These are phyloP conservation scores for Metarhizium sp. DNA, from an alignment of 2,329 filamentous ascomycete species.

Conservation along the genomic window DNA sequence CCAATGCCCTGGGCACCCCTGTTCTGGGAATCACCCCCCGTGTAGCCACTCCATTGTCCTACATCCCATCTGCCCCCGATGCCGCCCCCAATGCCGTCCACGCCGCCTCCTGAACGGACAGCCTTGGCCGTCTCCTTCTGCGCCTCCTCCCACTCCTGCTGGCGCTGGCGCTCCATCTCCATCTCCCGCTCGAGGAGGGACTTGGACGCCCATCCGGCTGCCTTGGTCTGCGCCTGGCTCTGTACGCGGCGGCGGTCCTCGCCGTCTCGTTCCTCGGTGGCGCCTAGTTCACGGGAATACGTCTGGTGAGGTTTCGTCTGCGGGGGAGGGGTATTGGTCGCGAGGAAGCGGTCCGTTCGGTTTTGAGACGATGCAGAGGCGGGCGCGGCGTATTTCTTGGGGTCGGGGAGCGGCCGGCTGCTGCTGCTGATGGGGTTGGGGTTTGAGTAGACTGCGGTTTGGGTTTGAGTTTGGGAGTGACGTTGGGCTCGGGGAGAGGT, in stretches of 20 bases:
- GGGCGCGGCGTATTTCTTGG: conserved; percentile 23
- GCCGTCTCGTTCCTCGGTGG: conserved; percentile 50
- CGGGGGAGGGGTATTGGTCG: conserved; percentile 42
- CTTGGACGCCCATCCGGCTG: conserved; percentile 55
- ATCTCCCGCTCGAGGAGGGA: conserved; percentile 71
- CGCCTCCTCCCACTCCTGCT: conserved; percentile 70
- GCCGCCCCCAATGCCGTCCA: conserved; percentile 58
- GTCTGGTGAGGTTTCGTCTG: conserved; percentile 31
- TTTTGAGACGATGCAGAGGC: conserved; percentile 19
- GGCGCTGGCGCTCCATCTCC: conserved; percentile 68
- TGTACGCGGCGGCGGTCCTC: conserved; percentile 52
- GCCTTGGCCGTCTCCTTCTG: conserved; percentile 56
- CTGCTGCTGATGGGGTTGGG: conserved; percentile 21
- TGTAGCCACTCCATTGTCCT: conserved; percentile 65
- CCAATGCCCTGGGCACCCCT: conserved; percentile 56
- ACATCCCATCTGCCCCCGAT: conserved; percentile 65
- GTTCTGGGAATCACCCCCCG: conserved; percentile 68
- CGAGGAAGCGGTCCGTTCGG: conserved; percentile 50
- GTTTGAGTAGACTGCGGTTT: conserved; percentile 4
- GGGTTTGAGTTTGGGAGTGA: conserved; percentile 20
- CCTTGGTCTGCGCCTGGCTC: conserved; percentile 51
- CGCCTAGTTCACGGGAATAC: conserved; percentile 46
- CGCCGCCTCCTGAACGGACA: conserved; percentile 38
- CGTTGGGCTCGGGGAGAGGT: conserved; percentile 32
- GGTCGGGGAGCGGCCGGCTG: conserved; percentile 45